Evolutionary conservation across 2,329 filamentous ascomycete species (phyloP), one percentile per base, ranked within the genome.

Genomic region (Fusarium torreyae): DNA sequence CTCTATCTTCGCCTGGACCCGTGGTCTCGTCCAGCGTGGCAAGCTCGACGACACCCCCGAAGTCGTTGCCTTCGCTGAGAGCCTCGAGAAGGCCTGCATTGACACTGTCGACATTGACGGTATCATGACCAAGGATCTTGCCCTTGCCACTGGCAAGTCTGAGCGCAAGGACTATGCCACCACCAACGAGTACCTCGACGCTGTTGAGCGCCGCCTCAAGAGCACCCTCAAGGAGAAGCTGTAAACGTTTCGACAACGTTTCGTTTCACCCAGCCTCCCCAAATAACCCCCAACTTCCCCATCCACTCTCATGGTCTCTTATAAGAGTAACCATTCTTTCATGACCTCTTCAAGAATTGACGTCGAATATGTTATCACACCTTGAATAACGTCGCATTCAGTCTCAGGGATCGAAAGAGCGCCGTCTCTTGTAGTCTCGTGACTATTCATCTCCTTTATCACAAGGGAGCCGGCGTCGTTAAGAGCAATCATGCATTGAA

Each of bases 101-200:
- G 94, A 98, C 81, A 95, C 95, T 26, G 96, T 99, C 73, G 93
- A 98, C 80, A 82, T 92, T 62, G 95, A 98, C 78, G 93, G 93
- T 68, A 92, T 98, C 85, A 99, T 98, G 96, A 99, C 96, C 81
- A 99, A 99, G 90, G 96, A 99, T 82, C 84, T 99, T 75, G 96
- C 96, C n/a, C 88, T 98, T 63, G 92, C 94, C 49, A 96, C 93
- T 80, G 96, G 96, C 76, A 94, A 94, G 87, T 94, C 91, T 76
- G 91, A 88, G 66, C 89, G 93, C 72, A 89, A 89, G 75, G 91
- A 93, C 78, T 98, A 94, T 83, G 96, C 97, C 74, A 98, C 94
- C 54, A 98, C 95, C 60, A 88, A 86, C 74, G 92, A 97, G 85
- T 99, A 98, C 85, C 84, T 99, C 78, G 89, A 92, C 77, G 95